phyloP scores from a whole-genome alignment of 768 basidiomycete species.

The Boletales sp. region DNA sequence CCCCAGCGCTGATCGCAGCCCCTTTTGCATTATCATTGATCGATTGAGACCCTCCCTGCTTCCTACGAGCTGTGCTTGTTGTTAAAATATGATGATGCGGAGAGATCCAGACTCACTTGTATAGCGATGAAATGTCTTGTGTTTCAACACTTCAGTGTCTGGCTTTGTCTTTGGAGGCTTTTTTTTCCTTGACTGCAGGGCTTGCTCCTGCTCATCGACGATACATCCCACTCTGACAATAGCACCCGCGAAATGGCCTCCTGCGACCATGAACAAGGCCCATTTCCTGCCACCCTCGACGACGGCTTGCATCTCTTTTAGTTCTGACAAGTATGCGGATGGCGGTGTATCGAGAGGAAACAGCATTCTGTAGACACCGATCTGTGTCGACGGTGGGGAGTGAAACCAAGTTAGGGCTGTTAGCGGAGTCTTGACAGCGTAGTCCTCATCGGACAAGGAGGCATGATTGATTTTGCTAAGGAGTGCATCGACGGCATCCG shows the following conservation, averaged over 20 bases:
- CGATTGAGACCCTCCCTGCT: slow-evolving; percentile 95
- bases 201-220: slow-evolving; percentile 39
- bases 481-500: slow-evolving; percentile 64
- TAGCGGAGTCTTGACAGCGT: slow-evolving; percentile 40
- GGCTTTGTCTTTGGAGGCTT: slow-evolving; percentile 65
- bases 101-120: slow-evolving; percentile 64
- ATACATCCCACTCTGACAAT: slow-evolving; percentile 67
- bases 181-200: slow-evolving; percentile 44
- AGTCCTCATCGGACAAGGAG: slow-evolving; percentile 40
- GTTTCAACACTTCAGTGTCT: slow-evolving; percentile 76
- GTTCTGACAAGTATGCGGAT: slow-evolving; percentile 51
- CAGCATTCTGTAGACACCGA: slow-evolving; percentile 80
- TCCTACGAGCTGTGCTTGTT: slow-evolving; percentile 74
- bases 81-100: slow-evolving; percentile 5
- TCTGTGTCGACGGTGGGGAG: slow-evolving; percentile 80
- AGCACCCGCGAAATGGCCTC: slow-evolving; percentile 97
- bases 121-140: slow-evolving; percentile 98
- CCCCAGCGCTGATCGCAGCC: slow-evolving; percentile 91
- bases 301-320: slow-evolving; percentile 62
- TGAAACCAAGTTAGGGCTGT: slow-evolving; percentile 91
- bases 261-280: slow-evolving; percentile 96
- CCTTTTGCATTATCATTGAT: slow-evolving; percentile 92
- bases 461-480: slow-evolving; percentile 55
- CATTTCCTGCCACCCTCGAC: slow-evolving; percentile 65
- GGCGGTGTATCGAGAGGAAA: slow-evolving; percentile 50